phyloP scores from a whole-genome alignment of 1,139 yeast species.

The Torulaspora pretoriensis region DNA sequence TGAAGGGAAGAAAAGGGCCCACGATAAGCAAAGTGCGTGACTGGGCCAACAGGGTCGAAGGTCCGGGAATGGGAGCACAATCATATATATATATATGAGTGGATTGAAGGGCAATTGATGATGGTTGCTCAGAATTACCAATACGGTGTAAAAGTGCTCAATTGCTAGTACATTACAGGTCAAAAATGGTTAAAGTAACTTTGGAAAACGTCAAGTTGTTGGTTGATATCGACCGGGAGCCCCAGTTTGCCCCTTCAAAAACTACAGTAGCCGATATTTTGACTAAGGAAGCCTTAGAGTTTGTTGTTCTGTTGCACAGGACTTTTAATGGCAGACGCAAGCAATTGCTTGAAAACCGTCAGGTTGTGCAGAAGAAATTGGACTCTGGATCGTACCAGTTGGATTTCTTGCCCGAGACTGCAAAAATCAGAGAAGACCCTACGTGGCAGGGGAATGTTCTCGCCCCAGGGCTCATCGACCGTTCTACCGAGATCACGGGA shows the following conservation, averaged over 20 bases:
- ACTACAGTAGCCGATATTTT: constrained; percentile 45
- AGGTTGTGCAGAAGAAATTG: constrained; percentile 51
- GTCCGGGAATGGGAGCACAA: background rate
- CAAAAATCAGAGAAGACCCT: constrained; percentile 61
- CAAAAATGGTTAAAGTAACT: constrained; percentile 28
- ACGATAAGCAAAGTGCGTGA: constrained; percentile 1
- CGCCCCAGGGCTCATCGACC: constrained; percentile 63
- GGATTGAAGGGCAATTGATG: background rate
- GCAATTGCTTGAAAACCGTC: constrained; percentile 57
- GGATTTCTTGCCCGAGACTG: constrained; percentile 64
- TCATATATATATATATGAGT: too few species aligned
- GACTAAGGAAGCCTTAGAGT: constrained; percentile 59
- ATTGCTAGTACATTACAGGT: background rate
- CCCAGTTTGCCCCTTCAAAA: constrained; percentile 55
- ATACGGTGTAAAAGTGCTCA: background rate
- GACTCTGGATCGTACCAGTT: constrained; percentile 55
- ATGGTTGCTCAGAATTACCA: background rate
- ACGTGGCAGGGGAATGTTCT: constrained; percentile 68
- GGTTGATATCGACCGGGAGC: constrained; percentile 57
- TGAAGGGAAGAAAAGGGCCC: background rate
- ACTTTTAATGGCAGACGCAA: constrained; percentile 60
- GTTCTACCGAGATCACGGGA: constrained; percentile 85
- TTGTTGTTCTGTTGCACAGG: constrained; percentile 68
- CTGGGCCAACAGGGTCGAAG: background rate
- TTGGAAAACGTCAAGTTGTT: constrained; percentile 62